Evolutionary conservation across 306 rosid species (phyloP).

Genomic region (Carpinus viminea): DNA sequence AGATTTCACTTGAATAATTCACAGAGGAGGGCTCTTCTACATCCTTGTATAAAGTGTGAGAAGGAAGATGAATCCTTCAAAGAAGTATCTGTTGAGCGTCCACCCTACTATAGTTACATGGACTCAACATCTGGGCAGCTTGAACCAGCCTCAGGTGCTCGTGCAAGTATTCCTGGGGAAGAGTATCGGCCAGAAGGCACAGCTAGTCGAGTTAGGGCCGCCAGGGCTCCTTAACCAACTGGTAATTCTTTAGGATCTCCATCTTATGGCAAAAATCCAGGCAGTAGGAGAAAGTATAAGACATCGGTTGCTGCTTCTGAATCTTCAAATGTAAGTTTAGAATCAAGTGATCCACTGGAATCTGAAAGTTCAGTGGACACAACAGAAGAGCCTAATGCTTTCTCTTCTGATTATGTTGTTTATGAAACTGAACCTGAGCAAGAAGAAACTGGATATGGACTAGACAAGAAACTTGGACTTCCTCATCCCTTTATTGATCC

Average conservation of each 20-base stretch:
- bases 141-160: conserved; percentile 98
- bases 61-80: conserved; percentile 56
- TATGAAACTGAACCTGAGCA: conserved; percentile 66
- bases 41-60: conserved; percentile 66
- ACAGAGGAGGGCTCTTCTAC: conserved; percentile 38
- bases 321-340: conserved; percentile 35
- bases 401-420: conserved; percentile 69
- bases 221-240: conserved; percentile 74
- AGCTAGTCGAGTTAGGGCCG: conserved; percentile 79
- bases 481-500: conserved; percentile 93
- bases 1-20: conserved; percentile 48
- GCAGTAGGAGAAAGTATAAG: conserved; percentile 87
- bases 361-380: conserved; percentile 54
- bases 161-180: conserved; percentile 85
- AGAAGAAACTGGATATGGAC: conserved; percentile 62
- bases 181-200: conserved; percentile 99
- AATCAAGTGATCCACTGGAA: conserved; percentile 34
- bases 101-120: conserved; percentile 80
- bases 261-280: conserved; percentile 83
- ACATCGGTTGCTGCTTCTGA: conserved; percentile 41
- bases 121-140: conserved; percentile 94
- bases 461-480: conserved; percentile 68
- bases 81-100: conserved; percentile 67
- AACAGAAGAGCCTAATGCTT: conserved; percentile 55
- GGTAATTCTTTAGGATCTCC: conserved; percentile 76